phyloP scores from a whole-genome alignment of 1,284 basidiomycete species.

The Fistulinella cinereoalba region DNA sequence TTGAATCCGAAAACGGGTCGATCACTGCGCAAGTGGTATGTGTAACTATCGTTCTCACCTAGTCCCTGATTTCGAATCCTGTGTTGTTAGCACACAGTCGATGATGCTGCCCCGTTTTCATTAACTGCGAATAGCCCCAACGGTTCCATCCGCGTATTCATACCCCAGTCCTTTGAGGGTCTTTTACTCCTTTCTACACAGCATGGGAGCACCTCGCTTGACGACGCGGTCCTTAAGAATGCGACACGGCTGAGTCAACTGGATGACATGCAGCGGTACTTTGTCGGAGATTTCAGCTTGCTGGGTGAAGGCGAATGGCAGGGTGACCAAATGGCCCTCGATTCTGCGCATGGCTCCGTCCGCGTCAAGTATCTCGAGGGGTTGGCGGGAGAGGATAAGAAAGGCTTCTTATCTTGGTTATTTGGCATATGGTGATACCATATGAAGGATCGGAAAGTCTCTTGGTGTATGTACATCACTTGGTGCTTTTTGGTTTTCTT shows the following conservation, averaged over 20 bases:
- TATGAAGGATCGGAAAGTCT: not conserved
- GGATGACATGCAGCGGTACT: constrained; percentile 9
- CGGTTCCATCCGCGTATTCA: constrained; percentile 13
- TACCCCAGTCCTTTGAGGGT: constrained; percentile 26
- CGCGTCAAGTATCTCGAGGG: constrained; percentile 25
- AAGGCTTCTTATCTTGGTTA: constrained; percentile 17
- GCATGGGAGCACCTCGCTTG: constrained; percentile 15
- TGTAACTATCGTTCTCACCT: not conserved
- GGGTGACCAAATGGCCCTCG: constrained; percentile 21
- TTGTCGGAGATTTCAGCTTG: constrained; percentile 12
- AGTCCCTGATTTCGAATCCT: not conserved
- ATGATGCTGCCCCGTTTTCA: constrained; percentile 10
- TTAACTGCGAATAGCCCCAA: constrained; percentile 8
- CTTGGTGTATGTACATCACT: no score
- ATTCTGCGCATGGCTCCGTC: constrained; percentile 15
- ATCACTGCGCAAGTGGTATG: constrained; percentile 15
- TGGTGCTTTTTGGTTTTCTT: no score
- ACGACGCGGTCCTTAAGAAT: constrained; percentile 9
- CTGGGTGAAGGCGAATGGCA: constrained; percentile 15
- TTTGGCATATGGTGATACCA: constrained; percentile 14
- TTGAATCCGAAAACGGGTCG: constrained; percentile 12
- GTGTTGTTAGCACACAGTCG: constrained; percentile 9
- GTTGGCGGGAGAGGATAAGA: not conserved
- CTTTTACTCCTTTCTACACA: constrained; percentile 18
- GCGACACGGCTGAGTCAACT: constrained; percentile 22